Percentiles rank a stretch among this genome's conserved stretches.
Evolutionary conservation across 768 basidiomycete species (phyloP).

Genomic region (Calvatia gigantea): DNA sequence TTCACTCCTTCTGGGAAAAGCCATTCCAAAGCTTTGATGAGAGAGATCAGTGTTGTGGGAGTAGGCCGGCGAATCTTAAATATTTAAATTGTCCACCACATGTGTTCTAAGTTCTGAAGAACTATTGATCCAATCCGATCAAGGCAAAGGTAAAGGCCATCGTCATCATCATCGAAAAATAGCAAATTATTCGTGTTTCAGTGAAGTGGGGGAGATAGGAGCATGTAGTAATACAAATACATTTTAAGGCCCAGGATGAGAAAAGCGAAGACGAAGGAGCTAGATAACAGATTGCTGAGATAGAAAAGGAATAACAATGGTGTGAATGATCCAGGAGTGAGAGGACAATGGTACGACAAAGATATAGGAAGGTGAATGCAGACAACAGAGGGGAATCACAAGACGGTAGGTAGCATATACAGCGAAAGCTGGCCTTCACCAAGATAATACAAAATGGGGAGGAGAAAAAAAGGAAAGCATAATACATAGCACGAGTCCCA

Average conservation of each 20-base stretch:
- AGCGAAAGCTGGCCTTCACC: neutral
- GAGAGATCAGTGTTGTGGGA: too few species aligned
- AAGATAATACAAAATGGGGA: neutral
- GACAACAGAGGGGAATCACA: neutral
- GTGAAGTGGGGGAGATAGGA: neutral
- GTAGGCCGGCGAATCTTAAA: too few species aligned
- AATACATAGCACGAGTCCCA: neutral
- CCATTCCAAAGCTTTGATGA: too few species aligned
- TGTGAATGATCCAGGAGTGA: neutral
- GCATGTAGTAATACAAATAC: neutral
- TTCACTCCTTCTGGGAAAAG: too few species aligned
- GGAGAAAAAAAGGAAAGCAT: neutral
- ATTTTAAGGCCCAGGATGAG: neutral
- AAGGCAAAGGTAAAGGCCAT: too few species aligned
- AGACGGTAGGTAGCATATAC: neutral
- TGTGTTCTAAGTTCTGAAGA: too few species aligned
- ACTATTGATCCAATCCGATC: too few species aligned
- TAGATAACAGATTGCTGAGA: neutral
- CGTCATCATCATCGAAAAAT: neutral
- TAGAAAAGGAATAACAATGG: neutral
- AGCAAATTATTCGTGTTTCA: neutral
- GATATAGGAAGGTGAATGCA: neutral
- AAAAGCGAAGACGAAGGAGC: neutral
- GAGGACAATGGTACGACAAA: neutral
- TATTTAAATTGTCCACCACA: too few species aligned